phyloP scores from a whole-genome alignment of 2,329 filamentous ascomycete species.

The Xylariales sp. region DNA sequence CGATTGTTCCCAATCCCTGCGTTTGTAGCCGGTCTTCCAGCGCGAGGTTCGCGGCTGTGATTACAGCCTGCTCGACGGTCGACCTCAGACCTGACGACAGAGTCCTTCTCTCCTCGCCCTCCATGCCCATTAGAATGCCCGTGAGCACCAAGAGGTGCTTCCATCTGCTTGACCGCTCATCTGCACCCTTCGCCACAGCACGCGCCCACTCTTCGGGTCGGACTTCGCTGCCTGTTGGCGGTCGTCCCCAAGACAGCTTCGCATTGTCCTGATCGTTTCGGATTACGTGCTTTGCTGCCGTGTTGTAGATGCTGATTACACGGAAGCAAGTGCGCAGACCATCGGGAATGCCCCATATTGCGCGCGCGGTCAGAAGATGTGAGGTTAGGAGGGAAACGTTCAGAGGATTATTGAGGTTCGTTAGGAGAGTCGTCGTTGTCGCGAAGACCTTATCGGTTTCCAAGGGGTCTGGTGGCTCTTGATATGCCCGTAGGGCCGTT shows the following conservation, averaged over 20 bases:
- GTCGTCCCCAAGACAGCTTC: conserved; percentile 20
- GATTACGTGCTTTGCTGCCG: conserved; percentile 53
- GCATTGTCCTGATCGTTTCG: conserved; percentile 41
- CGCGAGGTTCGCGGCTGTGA: conserved; percentile 72
- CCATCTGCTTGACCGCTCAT: conserved; percentile 64
- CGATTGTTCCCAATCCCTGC: conserved; percentile 37
- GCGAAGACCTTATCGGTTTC: conserved; percentile 56
- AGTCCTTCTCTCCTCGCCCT: conserved; percentile 57
- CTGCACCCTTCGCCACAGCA: conserved; percentile 52
- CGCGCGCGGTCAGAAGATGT: conserved; percentile 66
- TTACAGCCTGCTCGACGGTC: conserved; percentile 68
- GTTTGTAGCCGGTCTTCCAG: conserved; percentile 44
- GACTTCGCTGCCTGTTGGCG: conserved; percentile 36
- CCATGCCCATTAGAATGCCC: conserved; percentile 74
- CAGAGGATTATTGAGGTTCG: conserved; percentile 66
- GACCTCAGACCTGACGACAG: conserved; percentile 59
- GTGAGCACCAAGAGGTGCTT: conserved; percentile 78
- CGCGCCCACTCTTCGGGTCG: conserved; percentile 50
- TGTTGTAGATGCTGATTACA: conserved; percentile 68
- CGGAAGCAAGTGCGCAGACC: conserved; percentile 60
- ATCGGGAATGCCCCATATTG: conserved; percentile 62
- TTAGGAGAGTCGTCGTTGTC: conserved; percentile 63
- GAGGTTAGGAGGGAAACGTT: conserved; percentile 70
- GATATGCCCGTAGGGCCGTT: conserved; percentile 58
- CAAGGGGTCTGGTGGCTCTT: conserved; percentile 45